These are phyloP conservation scores for Xylariaceae sp. DNA, from an alignment of 2,329 filamentous ascomycete species.

Conservation along the genomic window DNA sequence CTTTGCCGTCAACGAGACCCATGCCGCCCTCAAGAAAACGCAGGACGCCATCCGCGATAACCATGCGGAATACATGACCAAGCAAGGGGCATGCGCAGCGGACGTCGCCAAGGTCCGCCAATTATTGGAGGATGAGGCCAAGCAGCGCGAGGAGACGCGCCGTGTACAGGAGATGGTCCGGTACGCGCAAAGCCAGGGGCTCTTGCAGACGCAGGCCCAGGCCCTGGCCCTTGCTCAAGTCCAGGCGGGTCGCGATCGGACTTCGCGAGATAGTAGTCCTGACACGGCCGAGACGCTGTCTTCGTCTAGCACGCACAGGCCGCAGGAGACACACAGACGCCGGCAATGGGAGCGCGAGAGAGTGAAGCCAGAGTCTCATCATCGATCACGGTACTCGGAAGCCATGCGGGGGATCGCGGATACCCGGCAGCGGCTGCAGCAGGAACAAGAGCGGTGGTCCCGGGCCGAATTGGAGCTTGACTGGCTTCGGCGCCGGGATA, in stretches of 20 bases:
- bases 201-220: slow-evolving; percentile 16
- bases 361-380: slow-evolving; percentile 4
- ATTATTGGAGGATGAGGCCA: slow-evolving; percentile 25
- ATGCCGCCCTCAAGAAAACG: slow-evolving; percentile 19
- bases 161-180: slow-evolving; percentile 21
- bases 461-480: slow-evolving; percentile 9
- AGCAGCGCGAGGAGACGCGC: slow-evolving; percentile 21
- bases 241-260: slow-evolving; percentile 2
- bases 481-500: slow-evolving; percentile 1
- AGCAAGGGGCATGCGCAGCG: slow-evolving; percentile 23
- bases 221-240: not conserved
- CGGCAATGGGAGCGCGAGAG: slow-evolving; percentile 6
- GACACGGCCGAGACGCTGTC: not conserved
- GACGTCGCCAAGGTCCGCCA: slow-evolving; percentile 22
- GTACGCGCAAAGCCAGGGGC: slow-evolving; percentile 23
- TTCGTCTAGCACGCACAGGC: not conserved
- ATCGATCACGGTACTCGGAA: not conserved
- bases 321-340: not conserved
- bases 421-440: slow-evolving; percentile 5
- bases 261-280: slow-evolving; percentile 17
- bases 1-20: slow-evolving; percentile 18
- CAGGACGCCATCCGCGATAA: slow-evolving; percentile 21
- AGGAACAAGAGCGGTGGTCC: slow-evolving; percentile 11
- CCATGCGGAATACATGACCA: slow-evolving; percentile 18
- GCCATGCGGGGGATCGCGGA: not conserved